Conservation (phyloP, 2,329 filamentous ascomycete genomes). For the Monosporascus sp. region DNA sequence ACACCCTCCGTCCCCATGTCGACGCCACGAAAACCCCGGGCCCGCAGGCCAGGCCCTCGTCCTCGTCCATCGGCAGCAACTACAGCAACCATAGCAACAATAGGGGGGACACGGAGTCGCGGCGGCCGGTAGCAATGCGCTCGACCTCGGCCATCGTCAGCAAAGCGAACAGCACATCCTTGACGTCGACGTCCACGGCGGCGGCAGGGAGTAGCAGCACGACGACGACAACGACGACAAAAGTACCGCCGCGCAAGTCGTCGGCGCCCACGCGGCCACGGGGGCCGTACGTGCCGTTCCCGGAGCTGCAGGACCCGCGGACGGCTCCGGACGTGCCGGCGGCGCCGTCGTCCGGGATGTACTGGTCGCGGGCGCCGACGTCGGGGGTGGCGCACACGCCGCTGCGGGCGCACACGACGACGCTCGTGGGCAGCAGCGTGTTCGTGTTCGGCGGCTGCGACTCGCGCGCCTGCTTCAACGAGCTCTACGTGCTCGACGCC, state of each 20-base stretch:
- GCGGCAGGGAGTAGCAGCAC: background rate
- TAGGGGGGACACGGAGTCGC: conserved; percentile 23
- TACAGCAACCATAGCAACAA: conserved; percentile 17
- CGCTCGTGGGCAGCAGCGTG: conserved; percentile 61
- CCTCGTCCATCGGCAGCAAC: conserved; percentile 19
- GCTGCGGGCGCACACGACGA: conserved; percentile 62
- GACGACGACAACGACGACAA: background rate
- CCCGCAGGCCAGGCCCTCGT: conserved; percentile 22
- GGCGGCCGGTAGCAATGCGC: conserved; percentile 42
- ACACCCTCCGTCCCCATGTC: conserved; percentile 22
- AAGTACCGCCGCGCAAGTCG: conserved; percentile 12
- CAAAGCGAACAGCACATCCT: conserved; percentile 14
- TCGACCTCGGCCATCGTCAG: conserved; percentile 49
- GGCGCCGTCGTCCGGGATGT: conserved; percentile 66
- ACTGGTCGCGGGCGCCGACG: conserved; percentile 63
- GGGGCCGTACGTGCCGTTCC: conserved; percentile 45
- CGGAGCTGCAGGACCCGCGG: conserved; percentile 51
- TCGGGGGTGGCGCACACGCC: conserved; percentile 58
- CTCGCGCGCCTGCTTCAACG: conserved; percentile 62
- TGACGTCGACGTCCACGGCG: conserved; percentile 7
- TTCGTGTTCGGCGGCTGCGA: conserved; percentile 68
- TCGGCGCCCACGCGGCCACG: conserved; percentile 23
- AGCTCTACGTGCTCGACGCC: conserved; percentile 64
- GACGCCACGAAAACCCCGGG: conserved; percentile 17
- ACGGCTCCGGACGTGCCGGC: conserved; percentile 56